A percentile compares a stretch with the other conserved stretches of the same genome.
These are phyloP conservation scores for Xylariaceae sp. DNA, from an alignment of 2,329 filamentous ascomycete genomes.

Conservation along the genomic window DNA sequence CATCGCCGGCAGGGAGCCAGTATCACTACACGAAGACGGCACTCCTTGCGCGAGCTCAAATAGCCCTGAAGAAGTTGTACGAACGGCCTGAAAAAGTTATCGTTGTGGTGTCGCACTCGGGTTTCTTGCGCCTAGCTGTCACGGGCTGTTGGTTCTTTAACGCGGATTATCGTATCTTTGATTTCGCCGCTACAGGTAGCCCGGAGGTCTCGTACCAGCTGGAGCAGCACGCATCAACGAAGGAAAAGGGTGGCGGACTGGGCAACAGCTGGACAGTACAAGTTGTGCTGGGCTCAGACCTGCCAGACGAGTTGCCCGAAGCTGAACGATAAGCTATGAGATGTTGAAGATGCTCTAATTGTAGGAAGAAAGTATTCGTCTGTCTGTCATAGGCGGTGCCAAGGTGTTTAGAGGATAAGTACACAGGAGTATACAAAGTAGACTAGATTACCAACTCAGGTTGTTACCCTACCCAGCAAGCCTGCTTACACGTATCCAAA, in stretches of 20 bases:
- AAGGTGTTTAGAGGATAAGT: too few relatives aligned
- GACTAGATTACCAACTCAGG: too few relatives aligned
- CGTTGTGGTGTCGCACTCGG: slow-evolving; percentile 69
- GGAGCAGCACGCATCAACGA: slow-evolving; percentile 56
- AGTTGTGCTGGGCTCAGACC: slow-evolving; percentile 46
- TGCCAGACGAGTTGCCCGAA: slow-evolving; percentile 45
- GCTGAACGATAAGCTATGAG: slow-evolving; percentile 12
- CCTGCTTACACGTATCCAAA: too few relatives aligned
- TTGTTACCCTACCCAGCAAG: too few relatives aligned
- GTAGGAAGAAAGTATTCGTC: too few relatives aligned
- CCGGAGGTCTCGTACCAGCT: slow-evolving; percentile 44
- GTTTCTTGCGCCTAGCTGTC: slow-evolving; percentile 64
- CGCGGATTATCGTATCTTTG: slow-evolving; percentile 68
- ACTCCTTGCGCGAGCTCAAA: slow-evolving; percentile 61
- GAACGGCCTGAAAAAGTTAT: slow-evolving; percentile 64
- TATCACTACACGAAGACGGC: slow-evolving; percentile 61
- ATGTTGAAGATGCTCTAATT: background rate
- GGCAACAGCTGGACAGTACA: slow-evolving; percentile 51
- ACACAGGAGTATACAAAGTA: too few relatives aligned
- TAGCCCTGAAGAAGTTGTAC: slow-evolving; percentile 56
- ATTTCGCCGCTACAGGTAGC: slow-evolving; percentile 46
- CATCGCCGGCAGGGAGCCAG: slow-evolving; percentile 47
- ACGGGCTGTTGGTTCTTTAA: slow-evolving; percentile 64
- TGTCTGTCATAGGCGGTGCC: too few relatives aligned
- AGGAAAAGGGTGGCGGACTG: slow-evolving; percentile 55